Base-by-base conservation (phyloP, 805 yeast genomes). In the Candida nitratophila region DNA sequence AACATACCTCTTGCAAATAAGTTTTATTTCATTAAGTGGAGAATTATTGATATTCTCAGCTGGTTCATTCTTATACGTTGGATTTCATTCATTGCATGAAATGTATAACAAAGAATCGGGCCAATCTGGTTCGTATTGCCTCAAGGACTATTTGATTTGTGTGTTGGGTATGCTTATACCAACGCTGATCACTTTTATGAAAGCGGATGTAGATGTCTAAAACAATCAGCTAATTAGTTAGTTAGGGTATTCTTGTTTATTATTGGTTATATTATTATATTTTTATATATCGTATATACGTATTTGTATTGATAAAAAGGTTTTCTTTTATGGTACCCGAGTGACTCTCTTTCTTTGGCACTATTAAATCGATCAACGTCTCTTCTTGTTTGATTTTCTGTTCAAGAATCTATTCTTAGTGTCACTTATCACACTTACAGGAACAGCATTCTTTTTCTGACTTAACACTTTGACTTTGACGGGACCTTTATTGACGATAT, bases 61-160 rank as follows among this genome's bases (percentile, higher is more conserved):
- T 9, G 93, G 93, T 9, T 79, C 88, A 1, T 84, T 85, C 54
- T 56, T 83, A 22, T 85, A 74, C 52, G 86, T 85, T 31, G 85
- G 87, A 11, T 68, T 78, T 50, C 86, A 84, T 53, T 76, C 83
- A 3, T 69, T 81, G 66, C 62, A 67, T 41, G 76, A 72, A n/a
- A 51, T 54, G 38, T 44, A 74, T 65, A 37, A 48, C 14, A 39
- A 43, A 27, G 40, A 42, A 15, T 29, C 42, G 7, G 34, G 39
- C 19, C 12, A 26, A 24, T 20, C 37, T 22, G 34, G 19, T 14
- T 36, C 34, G 17, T 39, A 35, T 33, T 33, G 14, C 14, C n/a
- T 37, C 11, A 34, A 34, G 29, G 53, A 48, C 31, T 43, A 51
- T 12, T 48, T 41, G 9, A 14, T 51, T 2, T 55, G 60, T 33